Evolutionary conservation across 768 basidiomycete genomes (phyloP), one percentile per base, ranked within the genome.

Genomic region (Piloderma croceum): DNA sequence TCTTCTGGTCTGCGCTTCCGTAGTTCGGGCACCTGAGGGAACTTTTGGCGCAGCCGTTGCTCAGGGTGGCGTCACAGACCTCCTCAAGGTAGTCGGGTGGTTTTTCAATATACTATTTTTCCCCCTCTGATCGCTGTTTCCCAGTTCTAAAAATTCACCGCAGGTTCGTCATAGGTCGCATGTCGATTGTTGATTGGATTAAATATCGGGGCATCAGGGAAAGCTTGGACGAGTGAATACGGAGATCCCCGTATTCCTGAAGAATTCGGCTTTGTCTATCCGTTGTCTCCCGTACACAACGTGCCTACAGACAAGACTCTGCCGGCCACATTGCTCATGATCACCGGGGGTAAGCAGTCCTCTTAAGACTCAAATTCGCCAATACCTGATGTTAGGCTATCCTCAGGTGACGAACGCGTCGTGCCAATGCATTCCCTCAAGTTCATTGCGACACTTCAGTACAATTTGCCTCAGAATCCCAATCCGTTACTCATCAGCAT

Each of bases 371-470:
- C n/a, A n/a, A n/a, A n/a, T n/a, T n/a, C n/a, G n/a, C n/a, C n/a
- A n/a, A n/a, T n/a, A n/a, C n/a, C n/a, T n/a, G n/a, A n/a, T n/a
- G n/a, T n/a, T n/a, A n/a, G n/a, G n/a, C n/a, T n/a, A n/a, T n/a
- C n/a, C n/a, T 10, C 50, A 87, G 85, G 87, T 46, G 88, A 90
- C 48, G 85, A 88, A 51, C 81, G 88, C 24, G 88, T 90, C n/a
- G 86, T 90, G 4, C 85, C 86, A 2, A 64, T 87, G 56, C 89
- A 90, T 60, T 85, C 86, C 7, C 88, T 85, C 74, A 91, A 91
- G 61, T 70, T 77, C 37, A 79, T 81, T 0, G 89, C 89, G 12
- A 77, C 78, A 15, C 64, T 90, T 25, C 88, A 91, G 55, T 62
- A 90, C 54, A 63, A 60, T 2, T 60, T 76, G 1, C 70, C 83